phyloP scores from a whole-genome alignment of 257 asterid species.

The Fraxinus pennsylvanica region DNA sequence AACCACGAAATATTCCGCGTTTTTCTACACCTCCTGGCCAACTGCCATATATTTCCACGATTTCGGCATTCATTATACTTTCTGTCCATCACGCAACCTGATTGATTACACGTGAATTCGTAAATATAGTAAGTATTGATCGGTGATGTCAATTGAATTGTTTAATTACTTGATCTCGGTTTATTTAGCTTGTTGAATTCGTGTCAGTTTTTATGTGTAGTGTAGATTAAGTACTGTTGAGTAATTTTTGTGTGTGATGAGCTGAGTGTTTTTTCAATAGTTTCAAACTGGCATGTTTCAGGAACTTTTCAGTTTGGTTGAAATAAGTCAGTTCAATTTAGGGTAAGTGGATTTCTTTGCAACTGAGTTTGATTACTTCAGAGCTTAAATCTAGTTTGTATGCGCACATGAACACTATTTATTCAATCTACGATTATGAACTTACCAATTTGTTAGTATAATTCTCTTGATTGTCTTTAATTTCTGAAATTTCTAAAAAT shows the following conservation, averaged over 20 bases:
- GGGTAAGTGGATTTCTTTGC: no score
- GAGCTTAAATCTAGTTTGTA: not conserved
- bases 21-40: slow-evolving; percentile 2
- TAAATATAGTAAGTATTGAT: slow-evolving; percentile 14
- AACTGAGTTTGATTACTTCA: no score
- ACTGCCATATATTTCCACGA: not conserved
- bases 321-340: no score
- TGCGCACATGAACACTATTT: not conserved
- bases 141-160: not conserved
- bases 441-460: not conserved
- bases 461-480: not conserved
- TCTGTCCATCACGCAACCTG: slow-evolving; percentile 14
- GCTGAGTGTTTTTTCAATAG: slow-evolving; percentile 12
- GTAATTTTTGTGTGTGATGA: slow-evolving; percentile 6
- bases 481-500: not conserved
- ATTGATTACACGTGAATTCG: slow-evolving; percentile 19
- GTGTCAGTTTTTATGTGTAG: not conserved
- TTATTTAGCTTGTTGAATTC: slow-evolving; percentile 13
- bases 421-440: not conserved
- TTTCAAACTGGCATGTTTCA: not conserved
- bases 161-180: not conserved
- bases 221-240: not conserved
- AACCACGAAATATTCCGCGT: slow-evolving; percentile 16
- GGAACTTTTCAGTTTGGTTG: not conserved
- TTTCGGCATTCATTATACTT: slow-evolving; percentile 10